Evolutionary conservation across 2,329 filamentous ascomycete species (phyloP).

Genomic region (Cercospora nicotianae): DNA sequence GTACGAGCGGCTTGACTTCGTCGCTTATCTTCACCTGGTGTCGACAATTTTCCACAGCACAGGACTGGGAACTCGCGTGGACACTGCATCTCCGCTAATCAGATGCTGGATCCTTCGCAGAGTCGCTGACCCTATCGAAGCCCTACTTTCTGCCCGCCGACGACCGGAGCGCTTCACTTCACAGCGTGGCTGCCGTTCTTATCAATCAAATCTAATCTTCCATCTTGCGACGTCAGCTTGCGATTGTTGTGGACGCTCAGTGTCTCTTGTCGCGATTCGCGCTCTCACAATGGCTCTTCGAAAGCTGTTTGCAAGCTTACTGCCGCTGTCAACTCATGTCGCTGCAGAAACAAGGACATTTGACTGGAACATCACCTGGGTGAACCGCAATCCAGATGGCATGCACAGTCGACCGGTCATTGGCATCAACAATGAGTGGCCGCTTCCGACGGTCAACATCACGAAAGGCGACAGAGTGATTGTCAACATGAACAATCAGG

Average conservation of each 20-base stretch:
- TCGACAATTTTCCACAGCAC: not conserved
- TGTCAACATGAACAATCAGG: constrained; percentile 66
- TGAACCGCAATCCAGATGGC: constrained; percentile 58
- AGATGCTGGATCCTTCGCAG: constrained; percentile 11
- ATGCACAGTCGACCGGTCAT: constrained; percentile 54
- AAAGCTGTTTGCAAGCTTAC: constrained; percentile 1
- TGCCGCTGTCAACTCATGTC: constrained; percentile 17
- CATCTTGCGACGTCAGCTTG: not conserved
- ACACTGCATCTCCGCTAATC: constrained; percentile 8
- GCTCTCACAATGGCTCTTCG: constrained; percentile 1
- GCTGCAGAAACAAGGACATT: constrained; percentile 26
- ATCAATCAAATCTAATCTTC: constrained; percentile 17
- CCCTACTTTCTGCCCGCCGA: constrained; percentile 7
- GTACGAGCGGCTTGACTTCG: not conserved
- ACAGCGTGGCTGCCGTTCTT: constrained; percentile 1
- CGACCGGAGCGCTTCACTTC: not conserved
- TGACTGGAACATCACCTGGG: constrained; percentile 50
- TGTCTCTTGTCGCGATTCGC: not conserved
- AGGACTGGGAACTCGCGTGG: not conserved
- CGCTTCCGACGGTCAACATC: constrained; percentile 69
- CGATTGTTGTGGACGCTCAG: not conserved
- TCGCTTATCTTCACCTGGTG: constrained; percentile 3
- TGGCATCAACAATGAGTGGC: constrained; percentile 72
- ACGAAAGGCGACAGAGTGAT: constrained; percentile 72
- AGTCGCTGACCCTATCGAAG: not conserved